A percentile compares a stretch with the other conserved stretches of the same genome.
phyloP scores from a whole-genome alignment of 805 yeast species.

The Metschnikowia noctiluminum region DNA sequence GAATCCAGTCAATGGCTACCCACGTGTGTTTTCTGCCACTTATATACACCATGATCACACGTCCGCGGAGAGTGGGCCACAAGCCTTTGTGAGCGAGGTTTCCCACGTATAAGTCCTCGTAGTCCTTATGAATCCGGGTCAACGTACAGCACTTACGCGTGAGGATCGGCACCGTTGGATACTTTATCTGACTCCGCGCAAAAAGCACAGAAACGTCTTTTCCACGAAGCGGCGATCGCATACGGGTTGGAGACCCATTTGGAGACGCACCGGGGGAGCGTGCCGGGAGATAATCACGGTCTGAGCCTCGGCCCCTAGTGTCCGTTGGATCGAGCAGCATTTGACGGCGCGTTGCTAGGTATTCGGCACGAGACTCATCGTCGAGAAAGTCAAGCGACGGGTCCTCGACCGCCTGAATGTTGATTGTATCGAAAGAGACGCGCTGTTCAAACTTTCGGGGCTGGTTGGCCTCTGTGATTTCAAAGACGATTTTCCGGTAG shows the following conservation, averaged over 20 bases:
- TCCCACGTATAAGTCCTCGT: conserved; percentile 44
- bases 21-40: conserved; percentile 76
- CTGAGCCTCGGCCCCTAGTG: conserved; percentile 16
- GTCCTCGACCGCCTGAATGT: conserved; percentile 30
- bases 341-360: conserved; percentile 12
- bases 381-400: conserved; percentile 19
- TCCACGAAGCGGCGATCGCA: conserved; percentile 17
- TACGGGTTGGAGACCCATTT: conserved; percentile 19
- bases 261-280: conserved; percentile 18
- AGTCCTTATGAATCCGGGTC: conserved; percentile 46
- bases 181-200: conserved; percentile 16
- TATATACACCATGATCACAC: conserved; percentile 61
- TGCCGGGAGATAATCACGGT: conserved; percentile 10
- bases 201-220: conserved; percentile 16
- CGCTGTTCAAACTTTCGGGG: conserved; percentile 25
- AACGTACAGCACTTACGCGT: conserved; percentile 42
- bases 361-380: conserved; percentile 10
- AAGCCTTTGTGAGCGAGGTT: conserved; percentile 26
- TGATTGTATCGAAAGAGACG: conserved; percentile 55
- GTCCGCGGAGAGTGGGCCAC: conserved; percentile 44
- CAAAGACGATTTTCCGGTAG: conserved; percentile 11
- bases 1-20: conserved; percentile 75
- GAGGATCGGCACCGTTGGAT: conserved; percentile 41
- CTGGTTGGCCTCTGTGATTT: background rate
- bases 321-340: conserved; percentile 13